Conservation (phyloP, 345 rosid species). For the Iberis pinnata region DNA sequence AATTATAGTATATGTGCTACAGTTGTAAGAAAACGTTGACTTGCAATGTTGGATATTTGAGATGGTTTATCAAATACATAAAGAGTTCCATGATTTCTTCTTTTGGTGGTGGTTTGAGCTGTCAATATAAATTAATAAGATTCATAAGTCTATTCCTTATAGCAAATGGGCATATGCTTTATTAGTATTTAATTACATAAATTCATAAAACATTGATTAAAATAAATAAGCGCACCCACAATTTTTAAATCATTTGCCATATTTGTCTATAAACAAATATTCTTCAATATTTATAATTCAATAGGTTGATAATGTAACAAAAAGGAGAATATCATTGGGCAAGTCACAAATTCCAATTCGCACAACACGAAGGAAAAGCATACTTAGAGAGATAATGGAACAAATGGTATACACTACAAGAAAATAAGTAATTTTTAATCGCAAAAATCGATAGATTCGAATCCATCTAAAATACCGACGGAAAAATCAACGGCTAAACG, state of each 20-base stretch:
- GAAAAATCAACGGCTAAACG: no score
- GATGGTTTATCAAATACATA: conserved; percentile 19
- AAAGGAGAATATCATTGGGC: conserved; percentile 1
- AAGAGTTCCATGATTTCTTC: conserved; percentile 30
- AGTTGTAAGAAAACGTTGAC: conserved; percentile 23
- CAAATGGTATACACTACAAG: no score
- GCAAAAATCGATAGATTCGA: no score
- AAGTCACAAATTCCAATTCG: no score
- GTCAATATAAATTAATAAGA: conserved; percentile 20
- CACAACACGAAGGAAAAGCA: conserved; percentile 19
- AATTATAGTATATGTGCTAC: not conserved
- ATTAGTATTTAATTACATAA: no score
- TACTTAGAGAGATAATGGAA: conserved; percentile 21
- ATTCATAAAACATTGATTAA: no score
- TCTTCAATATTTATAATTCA: not conserved
- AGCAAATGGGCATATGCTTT: conserved; percentile 20
- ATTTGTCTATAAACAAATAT: conserved; percentile 1
- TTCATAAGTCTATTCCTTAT: conserved; percentile 11
- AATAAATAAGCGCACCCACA: conserved; percentile 25
- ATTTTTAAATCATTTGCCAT: no score
- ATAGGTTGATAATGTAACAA: not conserved
- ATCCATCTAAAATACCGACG: no score
- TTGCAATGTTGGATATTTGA: conserved; percentile 19
- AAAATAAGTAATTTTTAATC: no score
- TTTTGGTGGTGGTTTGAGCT: conserved; percentile 33